phyloP scores from a whole-genome alignment of 164 flowering plant genomes.

The Nymphaea thermarum region DNA sequence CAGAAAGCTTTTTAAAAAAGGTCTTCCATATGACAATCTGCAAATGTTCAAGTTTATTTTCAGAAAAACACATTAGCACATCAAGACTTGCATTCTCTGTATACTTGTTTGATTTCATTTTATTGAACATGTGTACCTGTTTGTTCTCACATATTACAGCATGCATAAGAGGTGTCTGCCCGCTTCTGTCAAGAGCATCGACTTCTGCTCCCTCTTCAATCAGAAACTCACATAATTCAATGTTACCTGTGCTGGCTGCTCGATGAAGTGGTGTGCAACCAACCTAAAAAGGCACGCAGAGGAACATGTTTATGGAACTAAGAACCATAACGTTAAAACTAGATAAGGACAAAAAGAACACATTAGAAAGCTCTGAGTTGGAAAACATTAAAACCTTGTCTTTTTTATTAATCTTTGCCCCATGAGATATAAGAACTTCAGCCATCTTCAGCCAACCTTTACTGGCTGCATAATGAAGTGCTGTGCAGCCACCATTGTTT shows the following conservation, averaged over 20 bases:
- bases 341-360: background rate
- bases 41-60: no score
- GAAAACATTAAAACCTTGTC: conserved; percentile 42
- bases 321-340: background rate
- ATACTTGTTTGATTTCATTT: no score
- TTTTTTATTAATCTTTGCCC: conserved; percentile 64
- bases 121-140: conserved; percentile 34
- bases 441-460: conserved; percentile 80
- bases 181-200: conserved; percentile 73
- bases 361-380: background rate
- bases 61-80: no score
- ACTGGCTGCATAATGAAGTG: conserved; percentile 98
- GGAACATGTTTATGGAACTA: background rate
- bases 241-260: conserved; percentile 82
- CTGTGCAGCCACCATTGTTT: conserved; percentile 85
- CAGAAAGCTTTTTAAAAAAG: no score
- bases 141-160: conserved; percentile 72
- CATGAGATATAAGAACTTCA: conserved; percentile 54
- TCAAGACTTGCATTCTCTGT: no score
- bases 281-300: conserved; percentile 31
- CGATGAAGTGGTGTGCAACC: conserved; percentile 97
- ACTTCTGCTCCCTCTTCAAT: conserved; percentile 96
- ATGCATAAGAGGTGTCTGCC: conserved; percentile 87
- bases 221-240: conserved; percentile 64
- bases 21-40: no score